Percentiles rank a stretch among this genome's conserved stretches.
phyloP scores from a whole-genome alignment of 441 rosid genomes.

The Macaranga tanarius region DNA sequence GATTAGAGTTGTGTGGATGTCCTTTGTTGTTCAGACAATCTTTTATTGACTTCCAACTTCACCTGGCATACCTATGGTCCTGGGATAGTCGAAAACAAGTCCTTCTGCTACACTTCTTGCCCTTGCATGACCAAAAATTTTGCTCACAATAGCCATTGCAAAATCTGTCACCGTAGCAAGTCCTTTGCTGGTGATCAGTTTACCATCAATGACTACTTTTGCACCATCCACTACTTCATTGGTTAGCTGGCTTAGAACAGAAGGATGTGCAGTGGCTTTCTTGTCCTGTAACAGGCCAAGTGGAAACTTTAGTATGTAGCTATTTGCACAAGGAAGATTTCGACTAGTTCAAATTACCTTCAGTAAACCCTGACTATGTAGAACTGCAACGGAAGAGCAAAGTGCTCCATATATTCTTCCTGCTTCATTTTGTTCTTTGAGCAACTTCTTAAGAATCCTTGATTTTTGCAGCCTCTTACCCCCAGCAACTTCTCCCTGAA shows the following conservation, averaged over 20 bases:
- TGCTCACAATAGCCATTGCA: conserved; percentile 69
- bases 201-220: conserved; percentile 81
- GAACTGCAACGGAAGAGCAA: conserved; percentile 57
- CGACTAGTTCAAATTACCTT: conserved; percentile 42
- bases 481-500: conserved; percentile 68
- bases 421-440: conserved; percentile 65
- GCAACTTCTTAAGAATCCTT: conserved; percentile 70
- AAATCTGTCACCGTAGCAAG: conserved; percentile 65
- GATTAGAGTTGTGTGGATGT: neutral
- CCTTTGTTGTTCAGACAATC: neutral
- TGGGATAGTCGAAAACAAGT: conserved; percentile 72
- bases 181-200: conserved; percentile 78
- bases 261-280: conserved; percentile 59
- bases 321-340: conserved; percentile 11
- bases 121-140: conserved; percentile 77
- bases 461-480: conserved; percentile 65
- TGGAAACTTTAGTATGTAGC: conserved; percentile 10
- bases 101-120: conserved; percentile 88
- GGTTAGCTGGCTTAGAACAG: conserved; percentile 31
- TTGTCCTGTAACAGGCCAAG: conserved; percentile 47
- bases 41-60: neutral
- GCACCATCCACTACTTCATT: conserved; percentile 44
- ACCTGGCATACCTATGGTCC: conserved; percentile 28
- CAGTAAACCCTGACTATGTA: conserved; percentile 66
- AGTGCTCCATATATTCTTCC: conserved; percentile 78